phyloP scores from a whole-genome alignment of 768 basidiomycete species.

The Myochromella boudieri region DNA sequence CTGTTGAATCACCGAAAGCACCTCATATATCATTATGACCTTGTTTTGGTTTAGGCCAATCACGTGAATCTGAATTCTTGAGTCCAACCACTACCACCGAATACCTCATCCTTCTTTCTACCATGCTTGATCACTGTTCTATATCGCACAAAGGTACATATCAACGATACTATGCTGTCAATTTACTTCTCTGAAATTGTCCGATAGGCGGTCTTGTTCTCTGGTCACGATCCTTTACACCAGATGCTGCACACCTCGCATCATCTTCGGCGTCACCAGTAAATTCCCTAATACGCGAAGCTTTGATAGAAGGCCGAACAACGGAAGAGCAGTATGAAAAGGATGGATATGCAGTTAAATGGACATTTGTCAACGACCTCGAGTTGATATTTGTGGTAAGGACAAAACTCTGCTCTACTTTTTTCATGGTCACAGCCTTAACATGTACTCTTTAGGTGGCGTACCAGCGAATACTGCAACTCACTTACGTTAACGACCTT shows the following conservation, averaged over 20 bases:
- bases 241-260: constrained; percentile 70
- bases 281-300: constrained; percentile 86
- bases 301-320: constrained; percentile 87
- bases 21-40: no score
- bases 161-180: not conserved
- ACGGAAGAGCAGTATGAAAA: constrained; percentile 86
- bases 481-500: constrained; percentile 92
- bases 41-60: no score
- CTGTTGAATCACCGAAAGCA: no score
- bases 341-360: constrained; percentile 91
- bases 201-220: constrained; percentile 84
- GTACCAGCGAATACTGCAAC: constrained; percentile 93
- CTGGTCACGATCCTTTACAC: constrained; percentile 95
- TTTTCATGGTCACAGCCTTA: constrained; percentile 7
- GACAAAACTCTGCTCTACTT: constrained; percentile 12
- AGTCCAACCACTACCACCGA: no score
- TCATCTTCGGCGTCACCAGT: constrained; percentile 78
- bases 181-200: constrained; percentile 2
- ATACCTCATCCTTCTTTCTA: not conserved
- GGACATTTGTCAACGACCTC: constrained; percentile 93
- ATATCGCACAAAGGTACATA: constrained; percentile 86
- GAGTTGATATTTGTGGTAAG: constrained; percentile 96
- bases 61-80: no score
- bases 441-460: constrained; percentile 61
- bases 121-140: constrained; percentile 93